Base-by-base conservation (phyloP, 2,329 filamentous ascomycete species). In the Knoxdaviesia capensis region DNA sequence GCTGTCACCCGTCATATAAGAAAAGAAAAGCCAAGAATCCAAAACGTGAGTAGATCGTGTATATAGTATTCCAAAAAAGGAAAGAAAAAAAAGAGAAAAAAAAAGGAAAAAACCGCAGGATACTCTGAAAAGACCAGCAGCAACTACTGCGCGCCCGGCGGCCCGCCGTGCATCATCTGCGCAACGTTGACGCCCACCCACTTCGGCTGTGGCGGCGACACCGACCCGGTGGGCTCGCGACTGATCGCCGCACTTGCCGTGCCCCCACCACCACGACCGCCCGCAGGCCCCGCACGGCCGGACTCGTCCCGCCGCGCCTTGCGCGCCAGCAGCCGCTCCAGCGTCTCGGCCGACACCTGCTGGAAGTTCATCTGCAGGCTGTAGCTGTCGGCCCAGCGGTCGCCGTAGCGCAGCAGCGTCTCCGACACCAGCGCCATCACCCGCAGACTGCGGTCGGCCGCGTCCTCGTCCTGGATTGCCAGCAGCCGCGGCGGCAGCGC, bases 381-480 rank as follows among this genome's bases (percentile, higher is more conserved):
- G 33, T 64, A 57, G 2, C 71, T 68, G 45, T 74, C 64, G 4
- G 66, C 65, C 74, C 74, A 79, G 2, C 71, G 61, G 47, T 71
- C 62, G 33, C 72, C 71, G 44, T 70, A 77, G n/a, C 61, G 64
- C 9, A 58, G 61, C 11, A 79, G 55, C 1, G 68, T 72, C 45
- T 69, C 61, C 4, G 62, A 60, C 6, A 74, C 68, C 36, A 63
- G 62, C 42, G 69, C 65, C 1, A 79, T 55, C 43, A 71, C 73
- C 31, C 61, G 59, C 9, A 77, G 49, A 45, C 71, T 75, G 31
- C 72, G 61, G 11, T 70, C 64, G 6, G 74, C 50, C 45, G 73
- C 73, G 44, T 71, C 64, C 5, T 63, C 57, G 4, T 57, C 55
- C 1, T 59, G 53, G 34, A 52, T 54, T 7, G 50, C 51, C 9